Evolutionary conservation across 2,329 filamentous ascomycete species (phyloP), one percentile per base, ranked within the genome.

Genomic region (Ophiocordyceps unilateralis): DNA sequence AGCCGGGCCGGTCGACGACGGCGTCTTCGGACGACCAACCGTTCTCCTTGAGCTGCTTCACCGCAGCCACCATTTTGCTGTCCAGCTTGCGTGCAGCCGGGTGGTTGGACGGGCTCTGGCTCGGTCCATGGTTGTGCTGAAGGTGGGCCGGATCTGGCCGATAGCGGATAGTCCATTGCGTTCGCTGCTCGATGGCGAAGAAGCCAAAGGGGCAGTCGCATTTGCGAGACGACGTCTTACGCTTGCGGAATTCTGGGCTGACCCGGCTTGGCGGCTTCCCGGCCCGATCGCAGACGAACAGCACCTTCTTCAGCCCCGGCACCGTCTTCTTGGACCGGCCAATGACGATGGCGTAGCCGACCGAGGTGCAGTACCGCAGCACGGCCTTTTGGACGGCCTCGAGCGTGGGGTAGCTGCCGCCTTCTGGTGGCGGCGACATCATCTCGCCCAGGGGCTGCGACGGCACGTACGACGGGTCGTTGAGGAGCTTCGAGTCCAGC

Each of bases 201-300:
- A 81, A 79, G n/a, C 76, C 76, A 55, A 81, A 81, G 24, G 74
- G 74, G 48, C 76, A 81, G 50, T 79, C 76, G 51, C 76, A 80
- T 52, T 81, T 81, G 39, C 76, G 67, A n/a, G 76, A 80, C 9
- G 76, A 78, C 1, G 76, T 81, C 53, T 76, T 77, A 20, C 74
- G 68, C 57, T 80, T 80, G 44, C 76, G 70, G 47, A 72, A 69
- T 57, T 80, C 76, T 1, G 76, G 72, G 48, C 65, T 78, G n/a
- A 77, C 74, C 6, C 73, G 68, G 43, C 65, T 72, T 3, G 74
- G 74, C 2, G 74, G 74, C 50, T 77, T 77, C 37, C 76, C 76
- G 4, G 76, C 76, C 44, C 76, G 68, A 52, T 81, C 76, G 52
- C 76, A 81, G 17, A 80, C 76, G 47, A 81, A 76, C 11, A 81